Evolutionary conservation across 108 stramenopile genomes (phyloP).

Genomic region (Epipyxis sp.): DNA sequence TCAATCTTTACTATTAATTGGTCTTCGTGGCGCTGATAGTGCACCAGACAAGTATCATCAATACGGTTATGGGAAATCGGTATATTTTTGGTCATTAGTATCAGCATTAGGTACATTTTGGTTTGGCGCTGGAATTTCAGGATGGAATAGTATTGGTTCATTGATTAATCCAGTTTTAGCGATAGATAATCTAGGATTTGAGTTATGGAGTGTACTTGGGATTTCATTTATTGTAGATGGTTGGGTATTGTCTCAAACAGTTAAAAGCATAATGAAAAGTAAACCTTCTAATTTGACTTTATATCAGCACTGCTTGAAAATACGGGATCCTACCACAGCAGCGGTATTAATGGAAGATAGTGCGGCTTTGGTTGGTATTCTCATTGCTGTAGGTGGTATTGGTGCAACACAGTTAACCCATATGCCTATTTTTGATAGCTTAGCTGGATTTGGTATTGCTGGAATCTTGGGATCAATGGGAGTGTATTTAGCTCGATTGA

Average conservation of each 20-base stretch:
- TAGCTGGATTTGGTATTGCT: constrained; percentile 84
- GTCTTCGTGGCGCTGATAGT: too few relatives aligned
- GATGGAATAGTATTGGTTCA: too few relatives aligned
- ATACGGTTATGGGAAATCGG: too few relatives aligned
- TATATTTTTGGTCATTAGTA: too few relatives aligned
- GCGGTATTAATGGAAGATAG: constrained; percentile 93
- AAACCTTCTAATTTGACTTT: constrained; percentile 60
- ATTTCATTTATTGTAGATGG: too few relatives aligned
- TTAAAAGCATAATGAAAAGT: constrained; percentile 58
- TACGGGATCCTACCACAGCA: constrained; percentile 88
- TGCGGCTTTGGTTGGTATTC: constrained; percentile 88
- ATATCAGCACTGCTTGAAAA: constrained; percentile 60
- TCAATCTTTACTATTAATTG: too few relatives aligned
- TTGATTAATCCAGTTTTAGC: too few relatives aligned
- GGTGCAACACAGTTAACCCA: constrained; percentile 66
- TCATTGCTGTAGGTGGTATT: constrained; percentile 86
- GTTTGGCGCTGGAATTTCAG: too few relatives aligned
- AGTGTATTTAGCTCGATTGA: constrained; percentile 68
- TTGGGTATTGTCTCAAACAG: constrained; percentile 63
- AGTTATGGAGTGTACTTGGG: too few relatives aligned
- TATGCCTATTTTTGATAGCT: constrained; percentile 76
- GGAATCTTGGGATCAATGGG: constrained; percentile 81
- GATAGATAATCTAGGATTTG: too few relatives aligned
- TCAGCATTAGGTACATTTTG: too few relatives aligned
- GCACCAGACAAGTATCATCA: too few relatives aligned